These are phyloP conservation scores for Vitellaria paradoxa DNA, from an alignment of 179 eudicot genomes.

Conservation along the genomic window DNA sequence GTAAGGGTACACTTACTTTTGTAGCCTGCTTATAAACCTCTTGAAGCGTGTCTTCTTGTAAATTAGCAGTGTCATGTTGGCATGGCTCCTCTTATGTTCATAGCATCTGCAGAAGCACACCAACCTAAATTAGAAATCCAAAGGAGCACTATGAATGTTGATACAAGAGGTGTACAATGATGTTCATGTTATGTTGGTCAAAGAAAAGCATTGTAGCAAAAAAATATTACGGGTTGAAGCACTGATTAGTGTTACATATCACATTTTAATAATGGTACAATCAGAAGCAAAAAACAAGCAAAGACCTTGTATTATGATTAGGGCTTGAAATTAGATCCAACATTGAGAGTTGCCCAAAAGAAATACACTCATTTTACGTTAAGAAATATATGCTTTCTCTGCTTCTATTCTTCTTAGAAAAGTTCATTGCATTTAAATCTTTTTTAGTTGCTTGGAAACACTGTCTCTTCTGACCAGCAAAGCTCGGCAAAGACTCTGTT, in stretches of 20 bases:
- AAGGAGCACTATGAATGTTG: background rate
- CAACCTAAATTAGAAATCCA: conserved; percentile 6
- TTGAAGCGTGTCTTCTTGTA: conserved; percentile 50
- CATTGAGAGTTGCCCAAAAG: too few relatives aligned
- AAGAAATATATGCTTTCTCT: too few relatives aligned
- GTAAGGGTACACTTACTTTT: conserved; percentile 38
- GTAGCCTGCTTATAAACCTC: conserved; percentile 41
- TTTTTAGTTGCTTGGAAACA: too few relatives aligned
- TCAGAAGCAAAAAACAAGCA: background rate
- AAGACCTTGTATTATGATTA: background rate
- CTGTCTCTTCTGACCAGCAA: too few relatives aligned
- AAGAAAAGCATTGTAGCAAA: background rate
- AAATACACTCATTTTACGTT: too few relatives aligned
- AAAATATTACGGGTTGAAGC: background rate
- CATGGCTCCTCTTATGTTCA: conserved; percentile 35
- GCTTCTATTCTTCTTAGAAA: too few relatives aligned
- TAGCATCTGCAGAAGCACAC: conserved; percentile 33
- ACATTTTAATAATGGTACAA: background rate
- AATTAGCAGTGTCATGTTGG: conserved; percentile 32
- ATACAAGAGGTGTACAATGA: background rate
- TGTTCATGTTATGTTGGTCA: background rate
- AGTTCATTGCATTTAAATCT: too few relatives aligned
- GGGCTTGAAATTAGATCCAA: background rate
- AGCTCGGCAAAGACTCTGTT: too few relatives aligned
- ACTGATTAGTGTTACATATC: background rate